A percentile compares a stretch with the other conserved stretches of the same genome.
Evolutionary conservation across 352 stramenopile species (phyloP).

Genomic region (Lagenidium giganteum): DNA sequence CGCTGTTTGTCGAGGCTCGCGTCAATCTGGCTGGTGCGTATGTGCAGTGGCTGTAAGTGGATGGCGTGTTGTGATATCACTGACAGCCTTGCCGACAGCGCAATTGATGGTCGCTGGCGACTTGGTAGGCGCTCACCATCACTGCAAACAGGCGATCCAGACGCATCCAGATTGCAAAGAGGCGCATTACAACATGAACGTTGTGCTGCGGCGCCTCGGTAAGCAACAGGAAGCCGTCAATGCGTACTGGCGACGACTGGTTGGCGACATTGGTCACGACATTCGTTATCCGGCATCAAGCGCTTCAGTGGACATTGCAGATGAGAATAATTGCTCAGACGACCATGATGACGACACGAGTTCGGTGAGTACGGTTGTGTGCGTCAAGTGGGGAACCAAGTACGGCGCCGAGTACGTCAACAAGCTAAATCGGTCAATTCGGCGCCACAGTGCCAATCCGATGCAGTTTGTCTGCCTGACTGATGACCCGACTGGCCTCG

Average conservation of each 20-base stretch:
- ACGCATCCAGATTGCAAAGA: constrained; percentile 23
- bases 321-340: too few species aligned
- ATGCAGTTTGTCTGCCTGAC: constrained; percentile 68
- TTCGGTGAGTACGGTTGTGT: constrained; percentile 38
- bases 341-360: too few species aligned
- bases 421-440: constrained; percentile 42
- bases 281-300: too few species aligned
- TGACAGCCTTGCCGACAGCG: constrained; percentile 12
- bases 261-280: not conserved
- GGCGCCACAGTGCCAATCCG: constrained; percentile 18
- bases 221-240: constrained; percentile 37
- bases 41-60: not conserved
- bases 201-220: constrained; percentile 42
- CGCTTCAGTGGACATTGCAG: too few species aligned
- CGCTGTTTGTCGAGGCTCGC: constrained; percentile 28
- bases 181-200: constrained; percentile 62
- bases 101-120: constrained; percentile 30
- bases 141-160: constrained; percentile 29
- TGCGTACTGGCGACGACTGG: constrained; percentile 49
- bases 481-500: constrained; percentile 42
- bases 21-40: constrained; percentile 42
- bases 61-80: too few species aligned
- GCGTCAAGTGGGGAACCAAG: constrained; percentile 84
- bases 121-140: constrained; percentile 25
- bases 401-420: constrained; percentile 84